Percentiles rank a stretch among this genome's conserved stretches.
phyloP scores from a whole-genome alignment of 2,329 filamentous ascomycete species.

The Harringtonia lauricola region DNA sequence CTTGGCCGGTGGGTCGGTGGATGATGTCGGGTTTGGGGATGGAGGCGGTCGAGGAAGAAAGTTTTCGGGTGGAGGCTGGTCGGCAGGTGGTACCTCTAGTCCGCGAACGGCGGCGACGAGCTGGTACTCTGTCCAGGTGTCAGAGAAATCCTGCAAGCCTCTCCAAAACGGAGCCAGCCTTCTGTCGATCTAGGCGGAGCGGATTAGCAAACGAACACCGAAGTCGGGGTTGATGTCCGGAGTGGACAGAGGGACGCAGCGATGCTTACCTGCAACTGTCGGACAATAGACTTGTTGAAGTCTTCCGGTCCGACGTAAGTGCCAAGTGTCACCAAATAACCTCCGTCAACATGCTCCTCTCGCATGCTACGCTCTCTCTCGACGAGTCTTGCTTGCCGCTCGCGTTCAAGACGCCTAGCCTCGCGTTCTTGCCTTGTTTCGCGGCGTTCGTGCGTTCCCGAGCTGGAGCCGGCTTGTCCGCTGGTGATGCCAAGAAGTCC shows the following conservation, averaged over 20 bases:
- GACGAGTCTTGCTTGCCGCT: conserved; percentile 62
- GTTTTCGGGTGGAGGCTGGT: conserved; percentile 67
- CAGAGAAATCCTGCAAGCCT: conserved; percentile 78
- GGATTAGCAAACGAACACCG: conserved; percentile 7
- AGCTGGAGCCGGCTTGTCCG: conserved; percentile 25
- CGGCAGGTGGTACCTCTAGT: conserved; percentile 70
- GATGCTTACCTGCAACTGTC: conserved; percentile 72
- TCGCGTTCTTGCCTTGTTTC: conserved; percentile 91
- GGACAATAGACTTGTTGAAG: conserved; percentile 78
- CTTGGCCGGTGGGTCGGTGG: conserved; percentile 29
- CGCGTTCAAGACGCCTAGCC: conserved; percentile 71
- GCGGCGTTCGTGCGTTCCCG: conserved; percentile 45
- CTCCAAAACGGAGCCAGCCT: conserved; percentile 91
- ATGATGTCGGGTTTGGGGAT: conserved; percentile 34
- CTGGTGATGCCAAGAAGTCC: conserved; percentile 32
- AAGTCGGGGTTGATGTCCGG: no score
- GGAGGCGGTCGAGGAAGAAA: conserved; percentile 36
- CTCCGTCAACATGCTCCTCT: conserved; percentile 89
- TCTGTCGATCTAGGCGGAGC: conserved; percentile 64
- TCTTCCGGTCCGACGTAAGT: conserved; percentile 89
- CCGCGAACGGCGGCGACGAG: conserved; percentile 84
- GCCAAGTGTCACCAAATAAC: conserved; percentile 86
- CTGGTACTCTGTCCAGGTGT: conserved; percentile 89
- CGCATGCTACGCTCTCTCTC: conserved; percentile 84
- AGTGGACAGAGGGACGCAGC: background rate